Evolutionary conservation across 1,139 yeast species (phyloP).

Genomic region (Starmera stellimalicola): DNA sequence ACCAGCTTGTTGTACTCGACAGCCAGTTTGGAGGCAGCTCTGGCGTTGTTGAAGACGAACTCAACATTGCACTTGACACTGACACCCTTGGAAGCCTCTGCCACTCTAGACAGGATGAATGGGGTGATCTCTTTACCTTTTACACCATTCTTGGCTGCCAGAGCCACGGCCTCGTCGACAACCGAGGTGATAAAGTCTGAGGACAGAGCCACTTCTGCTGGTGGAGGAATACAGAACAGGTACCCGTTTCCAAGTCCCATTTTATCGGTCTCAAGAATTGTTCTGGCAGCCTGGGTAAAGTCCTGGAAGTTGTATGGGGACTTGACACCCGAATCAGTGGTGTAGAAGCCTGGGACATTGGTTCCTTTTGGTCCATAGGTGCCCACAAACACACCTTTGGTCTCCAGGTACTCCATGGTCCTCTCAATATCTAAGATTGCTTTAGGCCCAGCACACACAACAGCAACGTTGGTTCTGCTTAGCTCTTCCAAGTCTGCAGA

Average conservation of each 20-base stretch:
- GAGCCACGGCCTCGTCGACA: slow-evolving; percentile 47
- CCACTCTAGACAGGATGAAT: slow-evolving; percentile 55
- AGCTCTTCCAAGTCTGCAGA: slow-evolving; percentile 85
- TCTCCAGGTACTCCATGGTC: slow-evolving; percentile 81
- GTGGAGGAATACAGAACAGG: slow-evolving; percentile 80
- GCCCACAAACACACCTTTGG: slow-evolving; percentile 63
- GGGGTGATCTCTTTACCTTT: slow-evolving; percentile 76
- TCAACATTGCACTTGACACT: slow-evolving; percentile 65
- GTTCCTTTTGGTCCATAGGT: slow-evolving; percentile 35
- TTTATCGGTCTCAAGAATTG: slow-evolving; percentile 40
- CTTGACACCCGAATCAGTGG: slow-evolving; percentile 61
- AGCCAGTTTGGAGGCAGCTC: slow-evolving; percentile 61
- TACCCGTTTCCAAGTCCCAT: slow-evolving; percentile 58
- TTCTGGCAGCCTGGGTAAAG: slow-evolving; percentile 50
- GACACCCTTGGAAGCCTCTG: slow-evolving; percentile 55
- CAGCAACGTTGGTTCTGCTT: slow-evolving; percentile 76
- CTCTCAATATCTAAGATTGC: slow-evolving; percentile 71
- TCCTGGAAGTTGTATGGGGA: slow-evolving; percentile 58
- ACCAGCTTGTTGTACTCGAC: slow-evolving; percentile 35
- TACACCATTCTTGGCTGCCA: slow-evolving; percentile 46
- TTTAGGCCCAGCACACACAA: slow-evolving; percentile 88
- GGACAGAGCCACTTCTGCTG: slow-evolving; percentile 50
- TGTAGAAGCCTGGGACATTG: slow-evolving; percentile 80
- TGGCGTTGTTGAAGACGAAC: slow-evolving; percentile 73
- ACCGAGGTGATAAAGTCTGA: slow-evolving; percentile 41